Percentiles rank a stretch among this genome's conserved stretches.
These are phyloP conservation scores for Prasinococcaceae sp. DNA, from an alignment of 139 green algal species.

Conservation along the genomic window DNA sequence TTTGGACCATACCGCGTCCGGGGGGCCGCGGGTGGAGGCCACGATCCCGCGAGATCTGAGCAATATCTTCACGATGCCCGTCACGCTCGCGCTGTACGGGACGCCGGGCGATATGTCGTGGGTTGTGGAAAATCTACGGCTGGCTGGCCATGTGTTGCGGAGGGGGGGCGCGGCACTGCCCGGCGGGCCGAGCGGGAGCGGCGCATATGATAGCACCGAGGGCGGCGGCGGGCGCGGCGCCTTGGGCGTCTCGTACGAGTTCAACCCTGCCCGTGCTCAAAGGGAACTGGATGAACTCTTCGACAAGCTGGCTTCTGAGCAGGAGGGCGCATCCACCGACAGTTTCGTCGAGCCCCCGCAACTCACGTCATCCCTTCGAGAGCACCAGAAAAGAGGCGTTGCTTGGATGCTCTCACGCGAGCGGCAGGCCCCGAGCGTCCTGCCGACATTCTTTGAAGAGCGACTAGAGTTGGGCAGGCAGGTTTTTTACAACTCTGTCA, in stretches of 20 bases:
- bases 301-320: background rate
- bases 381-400: conserved; percentile 3
- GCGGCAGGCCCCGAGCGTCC: background rate
- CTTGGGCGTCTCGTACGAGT: background rate
- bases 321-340: background rate
- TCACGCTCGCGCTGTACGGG: background rate
- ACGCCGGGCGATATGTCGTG: background rate
- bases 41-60: background rate
- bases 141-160: background rate
- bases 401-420: conserved; percentile 9
- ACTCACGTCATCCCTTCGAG: background rate
- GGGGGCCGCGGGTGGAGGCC: background rate
- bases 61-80: conserved; percentile 1
- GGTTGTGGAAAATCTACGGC: background rate
- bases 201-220: too few species aligned
- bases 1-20: background rate
- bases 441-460: conserved; percentile 6
- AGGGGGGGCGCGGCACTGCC: too few species aligned
- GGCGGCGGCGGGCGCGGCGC: background rate
- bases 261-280: background rate
- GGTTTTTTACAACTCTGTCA: background rate
- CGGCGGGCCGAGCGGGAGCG: too few species aligned
- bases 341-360: background rate
- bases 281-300: background rate
- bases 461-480: background rate